Base-by-base conservation (phyloP, 352 stramenopile species). In the Phytophthora multivora region DNA sequence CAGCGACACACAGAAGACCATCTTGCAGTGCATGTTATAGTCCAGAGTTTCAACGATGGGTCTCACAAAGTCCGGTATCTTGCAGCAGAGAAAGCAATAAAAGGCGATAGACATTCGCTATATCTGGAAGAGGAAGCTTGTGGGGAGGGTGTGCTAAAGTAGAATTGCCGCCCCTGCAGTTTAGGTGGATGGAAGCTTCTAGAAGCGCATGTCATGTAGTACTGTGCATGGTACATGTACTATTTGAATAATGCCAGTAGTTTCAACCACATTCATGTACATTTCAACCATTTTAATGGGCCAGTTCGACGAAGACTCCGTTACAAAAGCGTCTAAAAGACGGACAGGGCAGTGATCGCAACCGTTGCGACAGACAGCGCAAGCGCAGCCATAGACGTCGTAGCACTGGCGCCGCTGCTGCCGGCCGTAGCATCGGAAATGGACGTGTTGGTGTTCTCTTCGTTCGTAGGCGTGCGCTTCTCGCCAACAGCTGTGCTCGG, bases 401-500 rank as follows among this genome's bases (percentile, higher is more conserved):
- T 59, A 2, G 52, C 31, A 26, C 23, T 55, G 13, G 48, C 54
- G 3, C 26, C 48, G 51, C 42, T 64, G 52, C 52, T 55, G 11
- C 46, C 43, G 4, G 26, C 25, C 5, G 66, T 47, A 30, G 31
- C 25, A 19, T 56, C 48, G 1, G 47, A 33, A 16, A 51, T 36
- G 18, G 56, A 18, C 1, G 30, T 46, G 6, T 21, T n/a, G 23
- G 35, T 55, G 41, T 43, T 62, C 8, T 68, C 59, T 15, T 68
- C 33, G 47, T 77, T 77, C 26, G 69, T 41, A 5, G 69, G 69
- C 2, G 26, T 57, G 3, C 58, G 52, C 47, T 73, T 77, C 19
- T 73, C 68, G 23, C 69, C 64, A 7, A 77, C 68, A 11, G 47
- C 47, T 2, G 48, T 59, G 26, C 45, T 62, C 3, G 48, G 51